A percentile compares a stretch with the other conserved stretches of the same genome.
Evolutionary conservation across 345 rosid genomes (phyloP).

Genomic region (Erucastrum elatum): DNA sequence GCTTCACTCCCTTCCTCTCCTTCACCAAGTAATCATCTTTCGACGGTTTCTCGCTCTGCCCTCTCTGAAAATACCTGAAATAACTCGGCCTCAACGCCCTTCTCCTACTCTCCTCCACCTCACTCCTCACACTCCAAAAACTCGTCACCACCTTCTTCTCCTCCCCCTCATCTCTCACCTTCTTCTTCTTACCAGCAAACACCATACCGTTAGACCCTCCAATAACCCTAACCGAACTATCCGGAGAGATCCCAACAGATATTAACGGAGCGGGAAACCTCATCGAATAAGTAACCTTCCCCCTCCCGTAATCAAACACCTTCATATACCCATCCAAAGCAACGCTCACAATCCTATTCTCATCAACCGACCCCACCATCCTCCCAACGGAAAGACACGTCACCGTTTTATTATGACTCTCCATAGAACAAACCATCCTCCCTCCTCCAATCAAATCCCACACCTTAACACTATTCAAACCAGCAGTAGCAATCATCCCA

Average conservation of each 20-base stretch:
- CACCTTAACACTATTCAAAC: conserved; percentile 76
- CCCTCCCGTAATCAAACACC: conserved; percentile 74
- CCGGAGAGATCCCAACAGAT: conserved; percentile 68
- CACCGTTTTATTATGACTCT: conserved; percentile 92
- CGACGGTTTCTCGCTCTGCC: conserved; percentile 75
- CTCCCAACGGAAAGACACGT: conserved; percentile 70
- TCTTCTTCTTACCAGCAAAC: conserved; percentile 62
- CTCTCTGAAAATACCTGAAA: conserved; percentile 81
- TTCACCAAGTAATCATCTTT: conserved; percentile 64
- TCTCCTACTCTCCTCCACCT: conserved; percentile 50
- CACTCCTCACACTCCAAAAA: conserved; percentile 43
- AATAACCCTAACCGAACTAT: conserved; percentile 56
- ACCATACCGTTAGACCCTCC: conserved; percentile 77
- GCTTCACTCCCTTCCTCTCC: conserved; percentile 74
- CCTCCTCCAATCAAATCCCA: conserved; percentile 96
- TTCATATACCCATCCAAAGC: conserved; percentile 93
- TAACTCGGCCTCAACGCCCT: conserved; percentile 54
- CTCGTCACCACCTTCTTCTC: conserved; percentile 29
- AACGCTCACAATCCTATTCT: conserved; percentile 73
- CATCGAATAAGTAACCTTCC: conserved; percentile 83
- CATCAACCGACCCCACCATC: conserved; percentile 49
- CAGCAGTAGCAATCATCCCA: conserved; percentile 78
- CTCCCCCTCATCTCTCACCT: no score
- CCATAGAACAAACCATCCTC: conserved; percentile 75
- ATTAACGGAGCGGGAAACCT: conserved; percentile 85